Evolutionary conservation across 257 asterid genomes (phyloP).

Genomic region (Coffea eugenioides): DNA sequence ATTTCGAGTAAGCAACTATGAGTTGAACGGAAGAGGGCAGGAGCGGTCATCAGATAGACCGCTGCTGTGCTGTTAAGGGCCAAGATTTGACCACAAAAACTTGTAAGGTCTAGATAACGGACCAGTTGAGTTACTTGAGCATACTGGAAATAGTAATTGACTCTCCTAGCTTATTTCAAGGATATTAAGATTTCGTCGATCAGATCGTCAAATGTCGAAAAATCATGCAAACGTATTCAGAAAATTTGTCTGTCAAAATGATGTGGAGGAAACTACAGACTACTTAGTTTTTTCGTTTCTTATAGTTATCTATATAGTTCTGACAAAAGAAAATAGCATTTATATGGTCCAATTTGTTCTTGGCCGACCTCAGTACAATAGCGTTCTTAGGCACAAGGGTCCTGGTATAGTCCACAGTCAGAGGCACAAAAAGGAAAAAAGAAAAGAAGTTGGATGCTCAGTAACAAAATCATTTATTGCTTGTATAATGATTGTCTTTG

Average conservation of each 20-base stretch:
- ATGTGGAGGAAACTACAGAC: not conserved
- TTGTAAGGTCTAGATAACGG: no score
- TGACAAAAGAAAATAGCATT: not conserved
- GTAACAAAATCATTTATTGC: not conserved
- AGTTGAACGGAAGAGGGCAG: no score
- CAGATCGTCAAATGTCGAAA: not conserved
- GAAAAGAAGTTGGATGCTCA: no score
- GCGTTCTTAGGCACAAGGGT: not conserved
- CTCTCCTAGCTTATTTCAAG: no score
- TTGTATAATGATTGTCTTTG: not conserved
- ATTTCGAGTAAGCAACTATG: not conserved
- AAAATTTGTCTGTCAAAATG: not conserved
- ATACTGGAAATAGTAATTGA: no score
- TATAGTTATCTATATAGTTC: not conserved
- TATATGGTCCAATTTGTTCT: no score
- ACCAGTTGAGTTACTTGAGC: not conserved
- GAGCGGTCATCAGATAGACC: no score
- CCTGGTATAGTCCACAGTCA: not conserved
- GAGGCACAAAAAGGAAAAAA: no score
- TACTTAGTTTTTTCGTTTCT: not conserved
- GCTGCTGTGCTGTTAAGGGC: no score
- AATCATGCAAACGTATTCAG: not conserved
- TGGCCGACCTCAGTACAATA: not conserved
- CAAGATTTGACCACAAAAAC: no score
- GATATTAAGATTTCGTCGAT: no score